These are phyloP conservation scores for Pythium diclinum DNA, from an alignment of 352 stramenopile genomes.

Conservation along the genomic window DNA sequence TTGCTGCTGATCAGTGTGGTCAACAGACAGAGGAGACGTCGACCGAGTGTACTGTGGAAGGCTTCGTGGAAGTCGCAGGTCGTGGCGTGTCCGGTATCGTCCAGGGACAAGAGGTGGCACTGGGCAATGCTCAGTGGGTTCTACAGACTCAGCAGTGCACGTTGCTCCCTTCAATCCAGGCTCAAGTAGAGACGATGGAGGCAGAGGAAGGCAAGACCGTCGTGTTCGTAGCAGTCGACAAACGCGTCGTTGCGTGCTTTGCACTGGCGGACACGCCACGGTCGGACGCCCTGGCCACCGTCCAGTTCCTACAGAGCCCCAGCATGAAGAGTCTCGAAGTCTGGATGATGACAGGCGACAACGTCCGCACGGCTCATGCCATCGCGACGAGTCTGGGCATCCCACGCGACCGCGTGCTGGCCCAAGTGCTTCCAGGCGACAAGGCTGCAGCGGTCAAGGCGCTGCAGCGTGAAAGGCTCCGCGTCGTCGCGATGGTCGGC, in stretches of 20 bases:
- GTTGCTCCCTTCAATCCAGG: neutral
- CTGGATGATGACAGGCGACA: slow-evolving; percentile 92
- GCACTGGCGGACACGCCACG: neutral
- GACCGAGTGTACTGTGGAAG: neutral
- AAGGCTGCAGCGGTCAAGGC: neutral
- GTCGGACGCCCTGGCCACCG: neutral
- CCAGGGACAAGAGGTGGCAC: neutral
- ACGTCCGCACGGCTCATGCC: slow-evolving; percentile 90
- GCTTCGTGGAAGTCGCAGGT: neutral
- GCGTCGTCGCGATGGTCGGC: neutral
- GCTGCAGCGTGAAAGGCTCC: neutral
- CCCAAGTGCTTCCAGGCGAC: neutral
- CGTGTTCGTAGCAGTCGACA: neutral
- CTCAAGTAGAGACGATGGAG: neutral
- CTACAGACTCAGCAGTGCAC: neutral
- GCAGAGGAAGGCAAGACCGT: neutral
- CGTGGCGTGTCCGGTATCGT: neutral
- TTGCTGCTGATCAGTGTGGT: neutral
- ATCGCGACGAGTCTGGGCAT: slow-evolving; percentile 95
- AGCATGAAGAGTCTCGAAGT: neutral
- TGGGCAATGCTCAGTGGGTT: slow-evolving; percentile 1
- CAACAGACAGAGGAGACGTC: neutral
- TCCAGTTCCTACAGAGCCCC: neutral
- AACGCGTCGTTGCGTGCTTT: neutral
- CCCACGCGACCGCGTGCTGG: slow-evolving; percentile 2